Evolutionary conservation across 2,329 filamentous ascomycete species (phyloP).

Genomic region (Hymenoscyphus linearis): DNA sequence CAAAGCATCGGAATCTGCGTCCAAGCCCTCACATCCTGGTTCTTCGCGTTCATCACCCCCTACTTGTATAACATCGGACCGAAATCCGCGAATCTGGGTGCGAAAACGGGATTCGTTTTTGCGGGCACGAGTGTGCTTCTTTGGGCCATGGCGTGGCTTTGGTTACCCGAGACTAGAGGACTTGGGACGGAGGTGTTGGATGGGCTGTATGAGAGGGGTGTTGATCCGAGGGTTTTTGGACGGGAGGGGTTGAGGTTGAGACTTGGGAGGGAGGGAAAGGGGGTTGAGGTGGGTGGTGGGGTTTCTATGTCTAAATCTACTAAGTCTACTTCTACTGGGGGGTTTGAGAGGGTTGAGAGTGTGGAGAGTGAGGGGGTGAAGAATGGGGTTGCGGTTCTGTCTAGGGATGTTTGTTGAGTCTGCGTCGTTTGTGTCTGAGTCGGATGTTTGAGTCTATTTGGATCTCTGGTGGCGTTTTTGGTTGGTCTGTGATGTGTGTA

Average conservation of each 20-base stretch:
- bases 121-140: constrained; percentile 35
- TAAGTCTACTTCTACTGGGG: no score
- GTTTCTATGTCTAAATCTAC: no score
- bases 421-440: no score
- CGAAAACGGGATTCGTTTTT: constrained; percentile 39
- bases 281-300: no score
- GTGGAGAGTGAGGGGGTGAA: no score
- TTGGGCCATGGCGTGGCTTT: constrained; percentile 37
- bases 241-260: background rate
- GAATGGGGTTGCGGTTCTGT: no score
- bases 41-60: constrained; percentile 33
- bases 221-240: constrained; percentile 11
- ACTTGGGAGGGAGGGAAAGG: no score
- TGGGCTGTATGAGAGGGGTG: constrained; percentile 13
- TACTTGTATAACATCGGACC: constrained; percentile 40
- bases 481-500: no score
- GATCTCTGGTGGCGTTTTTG: no score
- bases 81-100: constrained; percentile 34
- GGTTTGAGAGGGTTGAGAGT: no score
- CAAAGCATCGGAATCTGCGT: constrained; percentile 18
- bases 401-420: no score
- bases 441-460: no score
- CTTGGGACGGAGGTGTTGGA: constrained; percentile 45
- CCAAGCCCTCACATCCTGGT: constrained; percentile 20
- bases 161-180: constrained; percentile 50